Base-by-base conservation (phyloP, 805 yeast species). In the Lipomyces orientalis region DNA sequence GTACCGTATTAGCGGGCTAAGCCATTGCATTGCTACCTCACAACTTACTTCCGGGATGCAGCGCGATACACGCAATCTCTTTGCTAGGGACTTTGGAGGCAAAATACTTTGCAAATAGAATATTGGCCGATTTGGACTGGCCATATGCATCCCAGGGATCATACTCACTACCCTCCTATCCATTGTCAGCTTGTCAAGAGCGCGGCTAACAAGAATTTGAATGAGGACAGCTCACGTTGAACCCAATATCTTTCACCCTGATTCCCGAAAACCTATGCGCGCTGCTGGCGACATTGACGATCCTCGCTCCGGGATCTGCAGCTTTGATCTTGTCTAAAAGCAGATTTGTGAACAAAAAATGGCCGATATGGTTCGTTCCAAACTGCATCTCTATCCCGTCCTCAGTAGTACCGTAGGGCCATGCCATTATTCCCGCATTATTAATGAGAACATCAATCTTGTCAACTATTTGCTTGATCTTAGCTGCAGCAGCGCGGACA, bases 371-470 rank as follows among this genome's bases (percentile, higher is more conserved):
- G 75, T 90, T 90, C 1, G 93, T 88, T 74, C 90, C 97, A 67
- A 90, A 79, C 75, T 90, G 97, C 14, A 90, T 82, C 76, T 91
- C 97, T 75, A 90, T 89, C 4, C 86, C 86, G 73, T 89, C 91
- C 46, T 81, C 82, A 0, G 97, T 90, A 37, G 81, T 69, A 25
- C 84, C 80, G 75, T 80, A 86, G 0, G 96, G 95, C n/a, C 88
- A 81, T 14, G 90, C 93, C 87, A 89, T 88, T 6, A 89, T 86
- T 1, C 95, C 94, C 0, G 96, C 93, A 76, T 90, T 91, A 72
- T 90, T 86, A 59, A 91, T 83, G 37, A 91, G 80, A 22, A 90
- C 77, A 75, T 90, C 87, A 43, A 91, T 54, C 16, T 12, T 12
- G n/a, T 54, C 57, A 12, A 12, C 34, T 12, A 14, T 14, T 14